Evolutionary conservation across 1,284 basidiomycete genomes (phyloP).

Genomic region (Rhodotorula sp.): DNA sequence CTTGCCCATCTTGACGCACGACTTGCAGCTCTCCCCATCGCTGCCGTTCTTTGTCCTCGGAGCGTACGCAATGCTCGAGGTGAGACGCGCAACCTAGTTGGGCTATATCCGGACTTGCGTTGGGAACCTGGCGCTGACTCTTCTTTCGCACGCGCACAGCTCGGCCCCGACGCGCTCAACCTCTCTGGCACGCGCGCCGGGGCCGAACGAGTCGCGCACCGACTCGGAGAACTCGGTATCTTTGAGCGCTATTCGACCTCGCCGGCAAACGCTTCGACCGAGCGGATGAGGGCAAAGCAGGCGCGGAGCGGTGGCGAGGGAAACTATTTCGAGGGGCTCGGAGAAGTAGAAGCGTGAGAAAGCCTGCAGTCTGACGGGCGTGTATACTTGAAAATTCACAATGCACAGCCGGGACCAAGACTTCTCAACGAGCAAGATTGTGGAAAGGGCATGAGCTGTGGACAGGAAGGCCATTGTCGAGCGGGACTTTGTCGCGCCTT

Average conservation of each 20-base stretch:
- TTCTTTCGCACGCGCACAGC: slow-evolving; percentile 19
- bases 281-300: slow-evolving; percentile 16
- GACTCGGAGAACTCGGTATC: slow-evolving; percentile 37
- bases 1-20: slow-evolving; percentile 46
- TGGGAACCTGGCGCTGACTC: neutral
- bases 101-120: neutral
- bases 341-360: slow-evolving; percentile 12
- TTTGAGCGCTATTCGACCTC: slow-evolving; percentile 11
- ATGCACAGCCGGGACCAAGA: too few relatives aligned
- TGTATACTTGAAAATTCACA: neutral
- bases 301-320: slow-evolving; percentile 20
- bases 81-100: slow-evolving; percentile 15
- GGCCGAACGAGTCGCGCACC: slow-evolving; percentile 48
- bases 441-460: too few relatives aligned
- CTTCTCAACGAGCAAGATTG: too few relatives aligned
- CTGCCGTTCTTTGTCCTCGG: slow-evolving; percentile 49
- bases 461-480: too few relatives aligned
- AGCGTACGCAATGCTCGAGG: slow-evolving; percentile 41
- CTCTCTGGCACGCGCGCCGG: slow-evolving; percentile 49
- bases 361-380: neutral
- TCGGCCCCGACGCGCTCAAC: slow-evolving; percentile 50
- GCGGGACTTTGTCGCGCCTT: too few relatives aligned
- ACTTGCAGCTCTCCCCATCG: slow-evolving; percentile 45
- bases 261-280: too few relatives aligned
- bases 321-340: slow-evolving; percentile 24